Evolutionary conservation across 345 rosid genomes (phyloP).

Genomic region (Sonneratia caseolaris): DNA sequence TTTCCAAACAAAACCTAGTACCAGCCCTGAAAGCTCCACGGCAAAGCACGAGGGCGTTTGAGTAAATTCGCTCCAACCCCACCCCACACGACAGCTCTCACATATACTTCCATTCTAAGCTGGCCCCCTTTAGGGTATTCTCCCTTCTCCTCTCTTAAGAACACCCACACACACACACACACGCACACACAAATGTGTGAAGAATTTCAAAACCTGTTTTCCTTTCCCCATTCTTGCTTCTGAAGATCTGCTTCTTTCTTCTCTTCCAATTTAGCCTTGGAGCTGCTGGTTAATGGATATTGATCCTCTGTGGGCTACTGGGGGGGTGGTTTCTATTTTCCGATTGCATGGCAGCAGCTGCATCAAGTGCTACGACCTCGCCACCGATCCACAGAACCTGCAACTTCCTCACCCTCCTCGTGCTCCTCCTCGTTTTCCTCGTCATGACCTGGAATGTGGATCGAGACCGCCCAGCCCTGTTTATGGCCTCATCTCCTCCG

Average conservation of each 20-base stretch:
- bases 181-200: constrained; percentile 24
- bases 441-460: constrained; percentile 20
- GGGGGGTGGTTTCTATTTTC: constrained; percentile 64
- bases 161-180: constrained; percentile 12
- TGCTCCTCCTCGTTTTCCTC: constrained; percentile 30
- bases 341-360: constrained; percentile 72
- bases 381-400: constrained; percentile 13
- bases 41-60: constrained; percentile 23
- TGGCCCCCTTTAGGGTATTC: constrained; percentile 14
- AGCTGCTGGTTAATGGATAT: constrained; percentile 95
- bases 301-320: constrained; percentile 84
- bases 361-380: constrained; percentile 16
- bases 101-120: constrained; percentile 23
- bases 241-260: constrained; percentile 15
- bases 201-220: constrained; percentile 45
- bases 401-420: constrained; percentile 29
- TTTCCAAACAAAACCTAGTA: background rate
- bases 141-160: constrained; percentile 10
- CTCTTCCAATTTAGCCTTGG: constrained; percentile 25
- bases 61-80: constrained; percentile 18
- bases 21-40: background rate
- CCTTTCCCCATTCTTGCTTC: constrained; percentile 25
- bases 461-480: constrained; percentile 3
- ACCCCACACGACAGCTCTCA: constrained; percentile 16
- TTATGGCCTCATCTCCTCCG: constrained; percentile 8